Base-by-base conservation (phyloP, 2,329 filamentous ascomycete species). In the Botrytis medusae region DNA sequence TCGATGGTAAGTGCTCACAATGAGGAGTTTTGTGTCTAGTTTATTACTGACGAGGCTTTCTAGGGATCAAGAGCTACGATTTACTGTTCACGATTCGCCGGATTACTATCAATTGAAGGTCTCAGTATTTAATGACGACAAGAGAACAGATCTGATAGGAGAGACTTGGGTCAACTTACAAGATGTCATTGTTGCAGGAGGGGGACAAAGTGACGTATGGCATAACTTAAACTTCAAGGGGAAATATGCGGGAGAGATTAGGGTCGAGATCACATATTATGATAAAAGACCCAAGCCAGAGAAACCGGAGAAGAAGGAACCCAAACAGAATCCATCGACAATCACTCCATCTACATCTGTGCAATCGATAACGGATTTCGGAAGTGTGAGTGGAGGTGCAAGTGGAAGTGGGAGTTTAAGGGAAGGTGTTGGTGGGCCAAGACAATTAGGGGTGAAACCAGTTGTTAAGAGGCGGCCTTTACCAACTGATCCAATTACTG, bases 1-100 rank as follows among this genome's bases (percentile, higher is more conserved):
- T 12, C 91, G 89, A 88, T 99, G 96, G 96, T 98, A 89, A 82
- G 90, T 57, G 64, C 29, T 34, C 64, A 22, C 64, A 22, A 57
- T 57, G 51, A 18, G 29, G 34, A 65, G 18, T 37, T 8, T 8
- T 37, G 29, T 14, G 61, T 34, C 42, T n/a, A n/a, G 42, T 61
- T 32, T 18, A 54, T 46, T 63, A 44, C 77, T 78, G 77, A 80
- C 74, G 59, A 65, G 57, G n/a, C 32, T 71, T 72, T 76, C 40
- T 80, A 99, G 96, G 96, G 96, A 99, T 82, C 94, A 98, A 83
- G 96, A 99, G 83, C 88, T 99, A 62, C 93, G 96, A 75, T 99
- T 98, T 81, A 93, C 90, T 62, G 96, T 99, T 25, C 95, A 98
- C 86, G 95, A 98, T 80, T 98, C 94, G 25, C 91, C 94, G 29